Conservation (phyloP, 352 stramenopile genomes). For the Thalassiosira mediterranea region DNA sequence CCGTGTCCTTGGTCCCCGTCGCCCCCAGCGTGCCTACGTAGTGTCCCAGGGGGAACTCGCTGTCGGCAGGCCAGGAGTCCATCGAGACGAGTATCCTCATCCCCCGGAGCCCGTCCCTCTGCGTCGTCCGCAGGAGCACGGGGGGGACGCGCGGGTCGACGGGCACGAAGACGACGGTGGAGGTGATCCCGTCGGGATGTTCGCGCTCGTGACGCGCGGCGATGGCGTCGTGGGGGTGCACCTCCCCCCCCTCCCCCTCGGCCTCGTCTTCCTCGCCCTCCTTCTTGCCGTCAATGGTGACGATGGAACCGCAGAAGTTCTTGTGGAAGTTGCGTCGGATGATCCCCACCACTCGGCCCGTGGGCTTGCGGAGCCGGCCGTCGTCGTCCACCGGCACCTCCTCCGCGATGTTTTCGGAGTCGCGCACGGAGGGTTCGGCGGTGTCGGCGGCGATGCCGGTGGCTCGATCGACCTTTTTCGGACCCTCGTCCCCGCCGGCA, state of each 20-base stretch:
- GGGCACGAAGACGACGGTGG: constrained; percentile 84
- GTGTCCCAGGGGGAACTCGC: constrained; percentile 91
- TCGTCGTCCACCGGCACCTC: constrained; percentile 52
- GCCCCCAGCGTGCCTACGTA: constrained; percentile 95
- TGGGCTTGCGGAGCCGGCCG: constrained; percentile 76
- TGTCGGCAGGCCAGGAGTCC: constrained; percentile 91
- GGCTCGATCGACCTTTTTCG: not conserved
- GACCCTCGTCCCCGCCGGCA: not conserved
- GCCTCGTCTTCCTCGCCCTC: constrained; percentile 26
- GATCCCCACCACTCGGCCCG: constrained; percentile 92
- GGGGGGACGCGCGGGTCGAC: constrained; percentile 88
- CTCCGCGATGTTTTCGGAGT: constrained; percentile 74
- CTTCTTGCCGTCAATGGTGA: constrained; percentile 71
- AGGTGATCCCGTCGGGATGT: constrained; percentile 66
- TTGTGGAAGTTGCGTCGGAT: constrained; percentile 93
- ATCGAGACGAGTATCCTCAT: constrained; percentile 94
- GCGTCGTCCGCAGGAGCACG: constrained; percentile 92
- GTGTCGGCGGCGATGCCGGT: constrained; percentile 76
- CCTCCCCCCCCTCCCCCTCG: constrained; percentile 1
- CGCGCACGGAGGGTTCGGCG: constrained; percentile 66
- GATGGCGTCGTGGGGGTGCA: constrained; percentile 63
- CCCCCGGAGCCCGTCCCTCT: constrained; percentile 89
- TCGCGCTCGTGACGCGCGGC: constrained; percentile 66
- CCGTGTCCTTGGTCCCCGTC: constrained; percentile 95
- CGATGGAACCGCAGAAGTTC: constrained; percentile 91